A percentile compares a stretch with the other conserved stretches of the same genome.
phyloP scores from a whole-genome alignment of 768 basidiomycete species.

The Multifurca ochricompacta region DNA sequence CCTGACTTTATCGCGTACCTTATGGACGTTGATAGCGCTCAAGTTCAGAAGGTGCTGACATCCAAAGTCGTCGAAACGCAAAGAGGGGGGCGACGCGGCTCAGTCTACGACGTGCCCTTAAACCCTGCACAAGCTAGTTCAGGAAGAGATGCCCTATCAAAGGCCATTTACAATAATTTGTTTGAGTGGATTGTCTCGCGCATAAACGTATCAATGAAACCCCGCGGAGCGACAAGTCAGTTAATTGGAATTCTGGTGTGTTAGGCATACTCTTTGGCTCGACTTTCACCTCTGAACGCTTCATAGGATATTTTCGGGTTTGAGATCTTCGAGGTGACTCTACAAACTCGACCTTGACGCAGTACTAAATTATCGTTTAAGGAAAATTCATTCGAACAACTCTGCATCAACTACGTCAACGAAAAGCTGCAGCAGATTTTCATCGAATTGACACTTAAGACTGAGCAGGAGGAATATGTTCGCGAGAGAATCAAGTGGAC shows the following conservation, averaged over 20 bases:
- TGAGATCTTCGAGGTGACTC: slow-evolving; percentile 84
- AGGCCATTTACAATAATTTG: slow-evolving; percentile 96
- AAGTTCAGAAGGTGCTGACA: slow-evolving; percentile 83
- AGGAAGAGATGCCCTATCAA: slow-evolving; percentile 86
- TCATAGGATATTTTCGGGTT: slow-evolving; percentile 94
- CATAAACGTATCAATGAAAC: slow-evolving; percentile 94
- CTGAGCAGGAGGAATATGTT: slow-evolving; percentile 98
- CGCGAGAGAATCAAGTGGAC: slow-evolving; percentile 99
- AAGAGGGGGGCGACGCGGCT: slow-evolving; percentile 85
- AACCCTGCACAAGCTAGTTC: slow-evolving; percentile 88
- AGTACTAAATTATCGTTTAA: slow-evolving; percentile 26
- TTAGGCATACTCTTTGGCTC: slow-evolving; percentile 7
- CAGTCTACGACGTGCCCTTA: slow-evolving; percentile 92
- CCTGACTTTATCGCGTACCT: slow-evolving; percentile 93
- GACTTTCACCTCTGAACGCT: slow-evolving; percentile 1
- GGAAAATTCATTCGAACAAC: slow-evolving; percentile 95
- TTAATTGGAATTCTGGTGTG: slow-evolving; percentile 87
- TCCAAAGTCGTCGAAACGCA: slow-evolving; percentile 86
- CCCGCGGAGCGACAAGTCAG: slow-evolving; percentile 61
- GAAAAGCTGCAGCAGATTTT: slow-evolving; percentile 99
- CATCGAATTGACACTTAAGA: slow-evolving; percentile 97
- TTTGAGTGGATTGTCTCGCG: slow-evolving; percentile 99
- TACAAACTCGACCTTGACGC: background rate
- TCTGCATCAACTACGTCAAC: slow-evolving; percentile 99
- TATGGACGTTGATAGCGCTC: slow-evolving; percentile 74